Evolutionary conservation across 495 filamentous ascomycete genomes (phyloP), one percentile per base, ranked within the genome.

Genomic region (Hypoxylon subgilvum): DNA sequence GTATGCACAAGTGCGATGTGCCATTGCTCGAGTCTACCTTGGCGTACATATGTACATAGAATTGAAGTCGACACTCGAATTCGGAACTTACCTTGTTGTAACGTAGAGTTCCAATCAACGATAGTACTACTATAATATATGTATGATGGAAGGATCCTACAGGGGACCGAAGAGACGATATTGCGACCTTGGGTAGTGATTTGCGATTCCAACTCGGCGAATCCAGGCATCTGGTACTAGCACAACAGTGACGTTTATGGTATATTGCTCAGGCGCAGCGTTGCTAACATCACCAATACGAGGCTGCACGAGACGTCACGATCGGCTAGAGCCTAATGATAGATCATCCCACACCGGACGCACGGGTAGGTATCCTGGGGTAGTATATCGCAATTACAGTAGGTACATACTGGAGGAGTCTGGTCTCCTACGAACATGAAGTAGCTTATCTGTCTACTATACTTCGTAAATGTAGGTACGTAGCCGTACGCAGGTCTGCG

Each of bases 41-140:
- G n/a, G n/a, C n/a, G n/a, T n/a, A n/a, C n/a, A n/a, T n/a, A n/a
- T n/a, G n/a, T n/a, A n/a, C n/a, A n/a, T n/a, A n/a, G n/a, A 27
- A 8, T 3, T 27, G 23, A 8, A 27, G 23, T 27, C 4, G 8
- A 27, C 23, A 8, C 8, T 8, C n/a, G n/a, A 17, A 28, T 6
- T 46, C 52, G 52, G 52, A 55, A 52, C 34, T 54, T 45, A 60
- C 27, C 56, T 60, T 60, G 42, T 52, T 52, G 51, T 58, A 51
- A 51, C 46, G 46, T 58, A 31, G 13, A 39, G 12, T 32, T 19
- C 40, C 35, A 14, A 7, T 34, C 35, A 34, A 40, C 23, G 21
- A n/a, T n/a, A n/a, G n/a, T n/a, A n/a, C n/a, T n/a, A n/a, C n/a
- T n/a, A n/a, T n/a, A n/a, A n/a, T n/a, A n/a, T n/a, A n/a, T n/a